These are phyloP conservation scores for Lobosporangium transversale DNA, from an alignment of 192 early-diverging fungal species.

Conservation along the genomic window DNA sequence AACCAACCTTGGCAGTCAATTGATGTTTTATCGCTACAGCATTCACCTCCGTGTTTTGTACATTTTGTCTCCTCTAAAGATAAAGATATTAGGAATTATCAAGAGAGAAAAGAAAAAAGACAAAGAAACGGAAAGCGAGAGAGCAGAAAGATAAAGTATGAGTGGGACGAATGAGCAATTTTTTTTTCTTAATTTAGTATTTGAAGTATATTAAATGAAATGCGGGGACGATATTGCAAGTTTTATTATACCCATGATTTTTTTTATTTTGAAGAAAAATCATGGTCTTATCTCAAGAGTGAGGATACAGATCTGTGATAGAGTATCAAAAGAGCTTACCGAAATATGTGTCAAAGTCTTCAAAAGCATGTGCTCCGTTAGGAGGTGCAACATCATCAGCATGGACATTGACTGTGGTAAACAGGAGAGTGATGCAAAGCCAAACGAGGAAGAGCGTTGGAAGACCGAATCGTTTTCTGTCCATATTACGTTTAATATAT, in stretches of 20 bases:
- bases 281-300: no score
- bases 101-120: not conserved
- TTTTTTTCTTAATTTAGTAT: not conserved
- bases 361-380: not conserved
- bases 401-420: slow-evolving; percentile 16
- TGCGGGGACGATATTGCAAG: not conserved
- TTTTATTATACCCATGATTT: not conserved
- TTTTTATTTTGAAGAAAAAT: not conserved
- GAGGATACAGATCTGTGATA: no score
- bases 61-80: slow-evolving; percentile 16
- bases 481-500: not conserved
- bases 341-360: slow-evolving; percentile 36
- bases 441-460: slow-evolving; percentile 35
- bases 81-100: not conserved
- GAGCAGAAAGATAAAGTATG: not conserved
- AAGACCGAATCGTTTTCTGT: slow-evolving; percentile 11
- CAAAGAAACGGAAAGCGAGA: not conserved
- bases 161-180: not conserved
- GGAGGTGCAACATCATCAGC: slow-evolving; percentile 25
- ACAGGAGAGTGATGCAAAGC: slow-evolving; percentile 37
- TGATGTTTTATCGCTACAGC: slow-evolving; percentile 28
- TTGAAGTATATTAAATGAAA: no score
- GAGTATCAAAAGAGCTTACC: no score
- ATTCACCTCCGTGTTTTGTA: slow-evolving; percentile 32
- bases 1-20: slow-evolving; percentile 50